Percentiles rank a stretch among this genome's conserved stretches.
These are phyloP conservation scores for Paecilomyces sp. DNA, from an alignment of 2,329 filamentous ascomycete genomes.

Conservation along the genomic window DNA sequence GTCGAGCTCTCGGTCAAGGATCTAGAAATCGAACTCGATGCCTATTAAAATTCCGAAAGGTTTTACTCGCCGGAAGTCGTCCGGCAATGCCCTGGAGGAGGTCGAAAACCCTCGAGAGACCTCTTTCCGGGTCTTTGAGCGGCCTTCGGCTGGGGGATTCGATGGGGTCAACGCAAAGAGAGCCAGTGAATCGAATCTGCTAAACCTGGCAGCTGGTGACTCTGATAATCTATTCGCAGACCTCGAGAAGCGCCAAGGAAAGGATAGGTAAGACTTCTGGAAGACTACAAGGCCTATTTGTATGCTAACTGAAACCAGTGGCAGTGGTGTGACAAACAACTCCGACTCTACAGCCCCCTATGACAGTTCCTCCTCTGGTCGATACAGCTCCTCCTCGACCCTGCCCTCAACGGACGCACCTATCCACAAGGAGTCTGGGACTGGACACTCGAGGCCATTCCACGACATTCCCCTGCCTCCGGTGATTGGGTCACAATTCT, in stretches of 20 bases:
- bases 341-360: constrained; percentile 41
- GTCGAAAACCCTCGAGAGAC: constrained; percentile 31
- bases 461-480: constrained; percentile 37
- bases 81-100: constrained; percentile 47
- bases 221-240: constrained; percentile 33
- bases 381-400: constrained; percentile 49
- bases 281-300: neutral
- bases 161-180: constrained; percentile 33
- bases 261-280: constrained; percentile 24
- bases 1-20: neutral
- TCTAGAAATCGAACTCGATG: constrained; percentile 25
- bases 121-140: constrained; percentile 50
- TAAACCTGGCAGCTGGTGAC: constrained; percentile 28
- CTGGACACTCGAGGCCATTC: constrained; percentile 28
- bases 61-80: constrained; percentile 49
- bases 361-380: constrained; percentile 43
- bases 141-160: constrained; percentile 36
- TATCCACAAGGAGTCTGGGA: constrained; percentile 29
- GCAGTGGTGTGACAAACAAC: constrained; percentile 43
- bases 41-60: constrained; percentile 50
- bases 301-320: constrained; percentile 29
- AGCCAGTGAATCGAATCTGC: constrained; percentile 25
- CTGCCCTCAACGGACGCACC: constrained; percentile 46
- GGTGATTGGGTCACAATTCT: constrained; percentile 27
- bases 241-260: constrained; percentile 24